Evolutionary conservation across 2,329 filamentous ascomycete genomes (phyloP).

Genomic region (Neonectria neomacrospora): DNA sequence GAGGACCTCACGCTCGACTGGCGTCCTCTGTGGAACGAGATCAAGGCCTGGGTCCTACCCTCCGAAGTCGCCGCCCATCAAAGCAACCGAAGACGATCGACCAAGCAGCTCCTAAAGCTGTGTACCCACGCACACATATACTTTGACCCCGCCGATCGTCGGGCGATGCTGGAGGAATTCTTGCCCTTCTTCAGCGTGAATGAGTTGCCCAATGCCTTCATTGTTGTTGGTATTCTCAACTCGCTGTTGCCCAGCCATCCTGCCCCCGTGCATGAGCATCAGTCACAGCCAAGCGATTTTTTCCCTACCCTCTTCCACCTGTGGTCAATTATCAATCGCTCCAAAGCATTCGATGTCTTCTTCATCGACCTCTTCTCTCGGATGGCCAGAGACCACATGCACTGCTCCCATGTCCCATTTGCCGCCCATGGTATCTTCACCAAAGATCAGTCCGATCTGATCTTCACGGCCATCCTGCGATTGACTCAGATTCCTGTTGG

Average conservation of each 20-base stretch:
- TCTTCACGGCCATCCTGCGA: constrained; percentile 91
- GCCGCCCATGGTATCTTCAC: constrained; percentile 91
- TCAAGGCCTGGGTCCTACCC: constrained; percentile 90
- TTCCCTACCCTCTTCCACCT: constrained; percentile 95
- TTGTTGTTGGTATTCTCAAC: constrained; percentile 89
- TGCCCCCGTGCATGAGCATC: constrained; percentile 74
- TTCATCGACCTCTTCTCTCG: constrained; percentile 92
- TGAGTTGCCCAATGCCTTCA: constrained; percentile 90
- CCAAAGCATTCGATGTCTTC: constrained; percentile 84
- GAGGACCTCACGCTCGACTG: constrained; percentile 94
- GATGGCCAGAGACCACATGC: constrained; percentile 84
- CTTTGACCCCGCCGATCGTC: constrained; percentile 88
- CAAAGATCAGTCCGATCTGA: constrained; percentile 87
- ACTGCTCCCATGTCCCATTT: constrained; percentile 80
- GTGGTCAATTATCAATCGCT: constrained; percentile 93
- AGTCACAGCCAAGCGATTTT: constrained; percentile 88
- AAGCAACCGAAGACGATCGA: constrained; percentile 63
- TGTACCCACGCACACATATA: constrained; percentile 91
- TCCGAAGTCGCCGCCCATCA: constrained; percentile 79
- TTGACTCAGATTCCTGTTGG: constrained; percentile 96
- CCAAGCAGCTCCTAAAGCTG: constrained; percentile 82
- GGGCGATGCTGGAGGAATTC: constrained; percentile 82
- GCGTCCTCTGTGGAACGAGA: constrained; percentile 90
- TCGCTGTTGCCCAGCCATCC: constrained; percentile 87
- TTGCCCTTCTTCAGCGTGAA: constrained; percentile 92